Conservation (phyloP, 306 rosid genomes). For the Carpinus fangiana region DNA sequence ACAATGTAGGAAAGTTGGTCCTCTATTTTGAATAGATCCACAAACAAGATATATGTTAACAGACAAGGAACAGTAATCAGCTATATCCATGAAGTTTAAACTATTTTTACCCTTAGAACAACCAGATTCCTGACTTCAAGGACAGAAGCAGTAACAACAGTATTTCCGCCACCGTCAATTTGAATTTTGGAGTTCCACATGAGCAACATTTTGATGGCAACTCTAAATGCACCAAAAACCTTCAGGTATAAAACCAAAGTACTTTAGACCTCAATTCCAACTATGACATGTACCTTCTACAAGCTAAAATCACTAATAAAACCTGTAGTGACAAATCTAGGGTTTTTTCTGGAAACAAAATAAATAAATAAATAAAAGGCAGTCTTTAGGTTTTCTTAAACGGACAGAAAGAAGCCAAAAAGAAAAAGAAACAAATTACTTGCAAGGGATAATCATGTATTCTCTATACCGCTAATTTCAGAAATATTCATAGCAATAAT, state of each 20-base stretch:
- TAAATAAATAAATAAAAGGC: background rate
- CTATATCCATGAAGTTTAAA: conserved; percentile 28
- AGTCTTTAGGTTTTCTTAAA: background rate
- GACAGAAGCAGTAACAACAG: conserved; percentile 79
- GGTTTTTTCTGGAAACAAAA: background rate
- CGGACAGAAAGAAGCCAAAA: background rate
- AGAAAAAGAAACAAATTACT: background rate
- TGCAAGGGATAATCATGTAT: background rate
- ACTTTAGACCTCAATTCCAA: conserved; percentile 23
- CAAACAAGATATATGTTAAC: conserved; percentile 22
- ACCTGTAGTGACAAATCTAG: background rate
- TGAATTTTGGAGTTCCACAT: conserved; percentile 90
- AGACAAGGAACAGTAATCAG: conserved; percentile 17
- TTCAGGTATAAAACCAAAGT: conserved; percentile 41
- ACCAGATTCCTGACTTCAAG: conserved; percentile 96
- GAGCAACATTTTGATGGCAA: conserved; percentile 89
- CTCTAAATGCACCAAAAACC: conserved; percentile 99
- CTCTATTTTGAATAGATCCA: conserved; percentile 30
- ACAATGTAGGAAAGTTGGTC: conserved; percentile 31
- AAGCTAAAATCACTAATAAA: conserved; percentile 21
- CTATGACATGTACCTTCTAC: conserved; percentile 21
- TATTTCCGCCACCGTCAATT: conserved; percentile 83
- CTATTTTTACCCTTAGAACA: conserved; percentile 73
- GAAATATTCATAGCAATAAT: too few species aligned
- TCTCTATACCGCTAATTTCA: background rate